A percentile compares a stretch with the other conserved stretches of the same genome.
These are phyloP conservation scores for Pestalotiopsis sp. DNA, from an alignment of 2,329 filamentous ascomycete species.

Conservation along the genomic window DNA sequence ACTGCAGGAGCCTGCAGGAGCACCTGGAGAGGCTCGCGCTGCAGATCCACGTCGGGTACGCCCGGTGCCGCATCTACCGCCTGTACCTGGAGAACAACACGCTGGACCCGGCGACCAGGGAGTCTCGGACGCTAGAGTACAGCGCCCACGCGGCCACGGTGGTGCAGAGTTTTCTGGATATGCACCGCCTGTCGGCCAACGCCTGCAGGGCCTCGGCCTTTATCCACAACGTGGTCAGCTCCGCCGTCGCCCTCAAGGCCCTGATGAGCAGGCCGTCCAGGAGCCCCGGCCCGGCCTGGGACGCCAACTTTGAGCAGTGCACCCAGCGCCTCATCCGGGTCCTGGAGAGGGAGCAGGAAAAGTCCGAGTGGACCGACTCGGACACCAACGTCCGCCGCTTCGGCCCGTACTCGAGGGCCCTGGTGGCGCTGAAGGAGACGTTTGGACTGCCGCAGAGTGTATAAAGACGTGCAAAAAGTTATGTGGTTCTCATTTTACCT, in stretches of 20 bases:
- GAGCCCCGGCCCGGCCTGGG: not conserved
- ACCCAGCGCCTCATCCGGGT: slow-evolving; percentile 1
- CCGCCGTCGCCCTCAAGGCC: slow-evolving; percentile 5
- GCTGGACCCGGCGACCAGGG: not conserved
- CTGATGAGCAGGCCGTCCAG: not conserved
- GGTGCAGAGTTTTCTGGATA: slow-evolving; percentile 8
- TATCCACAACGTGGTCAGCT: slow-evolving; percentile 11
- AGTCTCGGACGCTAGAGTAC: slow-evolving; percentile 3
- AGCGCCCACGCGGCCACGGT: slow-evolving; percentile 7
- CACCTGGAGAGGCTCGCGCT: slow-evolving; percentile 4
- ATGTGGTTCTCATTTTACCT: not conserved
- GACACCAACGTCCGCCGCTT: slow-evolving; percentile 10
- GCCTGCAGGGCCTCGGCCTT: slow-evolving; percentile 5
- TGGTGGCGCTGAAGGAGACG: slow-evolving; percentile 1
- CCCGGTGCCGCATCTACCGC: slow-evolving; percentile 1
- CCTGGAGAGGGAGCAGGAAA: slow-evolving; percentile 7
- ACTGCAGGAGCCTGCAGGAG: slow-evolving; percentile 1
- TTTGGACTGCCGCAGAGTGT: not conserved
- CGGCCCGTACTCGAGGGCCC: slow-evolving; percentile 6
- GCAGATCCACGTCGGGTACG: slow-evolving; percentile 6
- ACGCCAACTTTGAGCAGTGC: slow-evolving; percentile 10
- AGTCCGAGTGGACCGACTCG: slow-evolving; percentile 11
- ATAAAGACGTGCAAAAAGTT: not conserved
- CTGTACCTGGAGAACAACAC: slow-evolving; percentile 3
- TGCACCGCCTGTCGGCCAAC: slow-evolving; percentile 8